Percentiles rank a stretch among this genome's conserved stretches.
Evolutionary conservation across 768 basidiomycete species (phyloP).

Genomic region (Pleurotus citrinopileatus): DNA sequence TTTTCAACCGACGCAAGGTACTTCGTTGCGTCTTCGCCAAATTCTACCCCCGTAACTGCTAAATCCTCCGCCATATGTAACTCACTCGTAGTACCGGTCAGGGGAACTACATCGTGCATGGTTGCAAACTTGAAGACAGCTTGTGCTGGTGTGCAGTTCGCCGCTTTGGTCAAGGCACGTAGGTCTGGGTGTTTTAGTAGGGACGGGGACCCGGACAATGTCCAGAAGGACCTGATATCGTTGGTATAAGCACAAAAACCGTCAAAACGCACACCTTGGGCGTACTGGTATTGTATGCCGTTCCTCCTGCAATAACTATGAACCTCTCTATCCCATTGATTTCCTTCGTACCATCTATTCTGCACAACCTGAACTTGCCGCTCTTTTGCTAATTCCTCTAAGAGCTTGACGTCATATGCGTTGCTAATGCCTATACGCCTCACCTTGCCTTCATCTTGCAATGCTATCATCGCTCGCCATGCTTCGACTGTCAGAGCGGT

Average conservation of each 20-base stretch:
- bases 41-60: slow-evolving; percentile 27
- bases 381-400: slow-evolving; percentile 50
- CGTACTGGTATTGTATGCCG: slow-evolving; percentile 78
- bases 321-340: slow-evolving; percentile 69
- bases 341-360: slow-evolving; percentile 83
- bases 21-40: slow-evolving; percentile 13
- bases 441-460: slow-evolving; percentile 66
- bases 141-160: slow-evolving; percentile 60
- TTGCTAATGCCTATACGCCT: slow-evolving; percentile 75
- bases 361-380: slow-evolving; percentile 73
- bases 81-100: slow-evolving; percentile 72
- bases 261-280: too few relatives aligned
- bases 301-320: slow-evolving; percentile 61
- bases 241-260: too few relatives aligned
- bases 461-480: slow-evolving; percentile 56
- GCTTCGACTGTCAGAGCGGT: slow-evolving; percentile 62
- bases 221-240: slow-evolving; percentile 92
- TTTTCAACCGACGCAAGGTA: background rate
- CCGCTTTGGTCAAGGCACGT: slow-evolving; percentile 37
- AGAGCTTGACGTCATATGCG: slow-evolving; percentile 58
- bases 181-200: slow-evolving; percentile 52
- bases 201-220: slow-evolving; percentile 71
- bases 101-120: slow-evolving; percentile 59
- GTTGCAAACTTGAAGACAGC: slow-evolving; percentile 69
- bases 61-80: slow-evolving; percentile 69